Evolutionary conservation across 768 basidiomycete genomes (phyloP).

Genomic region (Pleurotus tuoliensis): DNA sequence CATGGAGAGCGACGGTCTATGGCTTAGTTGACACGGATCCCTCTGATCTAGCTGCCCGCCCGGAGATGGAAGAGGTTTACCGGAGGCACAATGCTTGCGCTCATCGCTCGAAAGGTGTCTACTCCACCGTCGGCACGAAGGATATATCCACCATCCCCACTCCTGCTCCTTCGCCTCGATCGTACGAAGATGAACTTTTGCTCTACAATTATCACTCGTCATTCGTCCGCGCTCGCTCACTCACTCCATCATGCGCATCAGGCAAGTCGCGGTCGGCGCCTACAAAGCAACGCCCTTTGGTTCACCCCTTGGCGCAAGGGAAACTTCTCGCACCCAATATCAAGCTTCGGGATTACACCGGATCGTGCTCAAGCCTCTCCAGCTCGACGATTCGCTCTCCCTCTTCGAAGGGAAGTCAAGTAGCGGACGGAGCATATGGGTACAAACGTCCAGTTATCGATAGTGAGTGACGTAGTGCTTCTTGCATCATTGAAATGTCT

Average conservation of each 20-base stretch:
- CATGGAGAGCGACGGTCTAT: constrained; percentile 65
- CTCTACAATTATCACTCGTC: constrained; percentile 53
- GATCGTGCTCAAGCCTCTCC: constrained; percentile 34
- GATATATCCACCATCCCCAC: constrained; percentile 9
- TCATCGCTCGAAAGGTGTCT: constrained; percentile 44
- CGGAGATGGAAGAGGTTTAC: constrained; percentile 30
- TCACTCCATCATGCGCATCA: neutral
- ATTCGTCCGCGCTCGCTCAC: constrained; percentile 27
- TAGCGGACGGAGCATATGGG: constrained; percentile 15
- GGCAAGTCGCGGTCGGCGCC: constrained; percentile 12
- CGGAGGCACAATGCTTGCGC: constrained; percentile 48
- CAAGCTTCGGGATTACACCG: constrained; percentile 33
- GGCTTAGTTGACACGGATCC: constrained; percentile 37
- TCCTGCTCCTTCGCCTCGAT: constrained; percentile 11
- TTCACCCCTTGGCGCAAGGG: constrained; percentile 61
- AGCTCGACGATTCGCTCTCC: constrained; percentile 26
- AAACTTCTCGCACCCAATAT: constrained; percentile 52
- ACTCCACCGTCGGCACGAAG: constrained; percentile 39
- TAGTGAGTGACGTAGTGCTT: constrained; percentile 37
- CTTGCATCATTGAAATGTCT: neutral
- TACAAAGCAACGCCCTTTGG: constrained; percentile 47
- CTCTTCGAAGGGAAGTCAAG: constrained; percentile 20
- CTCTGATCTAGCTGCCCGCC: constrained; percentile 11
- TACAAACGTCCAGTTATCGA: constrained; percentile 43
- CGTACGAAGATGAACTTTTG: constrained; percentile 39